Conservation (phyloP, 306 rosid species). For the Neltuma alba region DNA sequence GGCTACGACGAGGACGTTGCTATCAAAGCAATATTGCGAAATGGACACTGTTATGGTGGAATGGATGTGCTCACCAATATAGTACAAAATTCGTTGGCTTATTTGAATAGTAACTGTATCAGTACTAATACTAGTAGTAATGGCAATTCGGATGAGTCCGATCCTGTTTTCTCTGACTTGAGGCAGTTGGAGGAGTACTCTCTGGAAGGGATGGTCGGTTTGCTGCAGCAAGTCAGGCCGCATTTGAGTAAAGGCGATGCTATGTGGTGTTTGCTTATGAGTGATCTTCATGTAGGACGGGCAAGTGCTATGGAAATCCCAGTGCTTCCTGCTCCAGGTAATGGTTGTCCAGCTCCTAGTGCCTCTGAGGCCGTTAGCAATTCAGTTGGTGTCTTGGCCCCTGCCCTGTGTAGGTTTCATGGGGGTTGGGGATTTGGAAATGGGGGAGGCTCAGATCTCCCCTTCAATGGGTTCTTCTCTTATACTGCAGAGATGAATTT, state of each 20-base stretch:
- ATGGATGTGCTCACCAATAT: constrained; percentile 83
- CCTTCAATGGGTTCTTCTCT: constrained; percentile 52
- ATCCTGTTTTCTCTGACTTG: constrained; percentile 68
- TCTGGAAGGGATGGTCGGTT: constrained; percentile 79
- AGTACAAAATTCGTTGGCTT: constrained; percentile 70
- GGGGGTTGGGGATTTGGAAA: constrained; percentile 94
- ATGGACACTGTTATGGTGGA: constrained; percentile 86
- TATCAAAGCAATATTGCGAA: constrained; percentile 61
- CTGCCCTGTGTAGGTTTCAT: constrained; percentile 76
- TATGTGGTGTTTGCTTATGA: constrained; percentile 96
- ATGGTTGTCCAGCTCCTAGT: constrained; percentile 36
- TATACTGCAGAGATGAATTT: constrained; percentile 58
- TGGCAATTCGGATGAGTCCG: constrained; percentile 62
- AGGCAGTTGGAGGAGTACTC: constrained; percentile 86
- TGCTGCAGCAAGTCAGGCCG: constrained; percentile 84
- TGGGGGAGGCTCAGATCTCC: constrained; percentile 66
- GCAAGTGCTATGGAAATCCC: constrained; percentile 86
- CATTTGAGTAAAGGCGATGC: constrained; percentile 90
- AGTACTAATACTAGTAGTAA: constrained; percentile 27
- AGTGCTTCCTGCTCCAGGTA: constrained; percentile 31
- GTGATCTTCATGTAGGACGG: constrained; percentile 88
- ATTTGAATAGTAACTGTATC: constrained; percentile 52
- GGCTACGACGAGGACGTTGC: constrained; percentile 81
- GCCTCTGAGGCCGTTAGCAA: constrained; percentile 47
- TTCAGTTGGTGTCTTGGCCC: constrained; percentile 59